Percentiles rank a stretch among this genome's conserved stretches.
phyloP scores from a whole-genome alignment of 441 rosid genomes.

The Erodium trifolium region DNA sequence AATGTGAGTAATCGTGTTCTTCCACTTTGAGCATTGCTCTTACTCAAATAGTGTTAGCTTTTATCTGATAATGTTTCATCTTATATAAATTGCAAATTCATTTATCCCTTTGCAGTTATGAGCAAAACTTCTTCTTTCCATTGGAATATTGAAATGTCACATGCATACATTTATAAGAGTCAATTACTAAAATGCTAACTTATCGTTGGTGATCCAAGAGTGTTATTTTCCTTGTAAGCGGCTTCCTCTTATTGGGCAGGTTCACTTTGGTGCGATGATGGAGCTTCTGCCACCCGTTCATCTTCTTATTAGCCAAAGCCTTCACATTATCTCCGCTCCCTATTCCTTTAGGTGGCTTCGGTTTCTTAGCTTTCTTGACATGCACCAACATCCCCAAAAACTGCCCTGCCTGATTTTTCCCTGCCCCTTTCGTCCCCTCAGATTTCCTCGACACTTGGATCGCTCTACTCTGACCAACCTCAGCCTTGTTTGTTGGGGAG shows the following conservation, averaged over 20 bases:
- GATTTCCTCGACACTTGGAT: neutral
- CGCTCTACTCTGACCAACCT: neutral
- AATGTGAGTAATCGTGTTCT: no score
- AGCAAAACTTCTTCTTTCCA: no score
- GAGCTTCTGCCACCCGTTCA: neutral
- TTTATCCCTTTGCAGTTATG: no score
- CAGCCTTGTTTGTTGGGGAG: neutral
- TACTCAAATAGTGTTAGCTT: no score
- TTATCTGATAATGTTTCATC: no score
- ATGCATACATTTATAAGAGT: no score
- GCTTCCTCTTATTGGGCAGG: neutral
- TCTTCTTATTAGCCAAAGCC: neutral
- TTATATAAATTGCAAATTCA: no score
- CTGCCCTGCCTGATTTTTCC: neutral
- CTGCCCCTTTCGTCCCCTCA: neutral
- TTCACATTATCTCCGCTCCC: no score
- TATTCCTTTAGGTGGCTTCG: no score
- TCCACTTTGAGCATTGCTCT: no score
- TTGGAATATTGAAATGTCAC: no score
- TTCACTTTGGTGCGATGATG: neutral
- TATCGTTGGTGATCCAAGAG: neutral
- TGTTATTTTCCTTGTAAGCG: neutral
- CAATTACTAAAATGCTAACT: no score
- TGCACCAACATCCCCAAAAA: neutral
- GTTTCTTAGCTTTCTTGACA: neutral